These are phyloP conservation scores for Sugiyamaella grinbergsii DNA, from an alignment of 1,139 yeast genomes.

Conservation along the genomic window DNA sequence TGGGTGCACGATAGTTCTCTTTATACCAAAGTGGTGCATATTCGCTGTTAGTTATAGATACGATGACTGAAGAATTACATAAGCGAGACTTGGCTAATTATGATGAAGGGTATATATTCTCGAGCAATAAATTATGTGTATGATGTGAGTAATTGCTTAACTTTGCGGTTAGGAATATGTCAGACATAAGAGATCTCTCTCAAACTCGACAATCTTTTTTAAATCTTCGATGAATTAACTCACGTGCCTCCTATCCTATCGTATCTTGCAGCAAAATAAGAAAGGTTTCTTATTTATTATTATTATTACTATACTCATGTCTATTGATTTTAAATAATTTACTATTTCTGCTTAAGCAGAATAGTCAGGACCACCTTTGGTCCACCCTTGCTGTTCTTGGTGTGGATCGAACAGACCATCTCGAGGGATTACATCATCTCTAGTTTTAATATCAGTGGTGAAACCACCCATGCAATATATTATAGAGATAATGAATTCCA, in stretches of 20 bases:
- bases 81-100: not conserved
- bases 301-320: not conserved
- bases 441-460: conserved; percentile 13
- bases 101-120: no score
- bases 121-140: no score
- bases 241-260: no score
- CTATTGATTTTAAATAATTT: not conserved
- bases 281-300: no score
- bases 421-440: conserved; percentile 18
- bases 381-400: conserved; percentile 7
- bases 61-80: conserved; percentile 6
- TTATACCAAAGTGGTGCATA: no score
- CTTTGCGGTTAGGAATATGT: no score
- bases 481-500: conserved; percentile 22
- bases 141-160: no score
- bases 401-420: not conserved
- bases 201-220: no score
- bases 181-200: no score
- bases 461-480: conserved; percentile 19
- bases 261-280: no score
- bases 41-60: not conserved
- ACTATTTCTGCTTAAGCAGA: not conserved
- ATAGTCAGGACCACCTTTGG: not conserved
- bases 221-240: no score
- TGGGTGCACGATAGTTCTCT: no score